phyloP scores from a whole-genome alignment of 495 filamentous ascomycete species.

The Neurospora pannonica region DNA sequence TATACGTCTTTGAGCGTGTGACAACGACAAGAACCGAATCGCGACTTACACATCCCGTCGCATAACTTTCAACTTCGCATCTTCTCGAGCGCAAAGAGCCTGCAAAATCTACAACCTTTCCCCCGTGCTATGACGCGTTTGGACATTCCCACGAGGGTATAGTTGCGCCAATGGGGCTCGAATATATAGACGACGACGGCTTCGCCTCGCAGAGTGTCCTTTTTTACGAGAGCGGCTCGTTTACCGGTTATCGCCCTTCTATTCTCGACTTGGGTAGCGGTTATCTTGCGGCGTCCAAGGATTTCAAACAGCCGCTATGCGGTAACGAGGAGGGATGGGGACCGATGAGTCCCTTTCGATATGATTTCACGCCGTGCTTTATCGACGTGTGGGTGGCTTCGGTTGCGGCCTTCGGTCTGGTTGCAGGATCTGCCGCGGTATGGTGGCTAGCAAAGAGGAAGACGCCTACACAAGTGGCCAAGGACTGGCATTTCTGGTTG shows the following conservation, averaged over 20 bases:
- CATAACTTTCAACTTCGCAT: neutral
- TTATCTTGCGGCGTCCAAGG: conserved; percentile 35
- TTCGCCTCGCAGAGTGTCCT: conserved; percentile 32
- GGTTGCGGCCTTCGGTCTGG: conserved; percentile 66
- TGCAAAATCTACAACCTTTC: neutral
- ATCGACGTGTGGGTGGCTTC: conserved; percentile 73
- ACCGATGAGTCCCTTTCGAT: conserved; percentile 70
- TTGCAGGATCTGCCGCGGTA: conserved; percentile 66
- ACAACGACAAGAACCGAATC: neutral
- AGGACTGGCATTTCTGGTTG: conserved; percentile 92
- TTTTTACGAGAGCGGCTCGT: conserved; percentile 41
- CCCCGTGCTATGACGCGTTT: conserved; percentile 18
- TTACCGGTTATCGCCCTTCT: conserved; percentile 38
- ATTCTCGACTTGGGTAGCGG: conserved; percentile 27
- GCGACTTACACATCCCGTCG: neutral
- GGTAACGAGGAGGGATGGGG: conserved; percentile 91
- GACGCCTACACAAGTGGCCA: conserved; percentile 56
- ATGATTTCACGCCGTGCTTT: conserved; percentile 95
- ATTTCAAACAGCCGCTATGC: conserved; percentile 60
- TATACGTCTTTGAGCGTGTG: neutral
- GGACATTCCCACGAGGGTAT: conserved; percentile 8
- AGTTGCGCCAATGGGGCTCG: conserved; percentile 20
- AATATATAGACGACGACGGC: conserved; percentile 11
- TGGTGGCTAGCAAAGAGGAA: conserved; percentile 53
- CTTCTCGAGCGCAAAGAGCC: neutral